A percentile compares a stretch with the other conserved stretches of the same genome.
phyloP scores from a whole-genome alignment of 768 basidiomycete species.

The Lactarius hengduanensis region DNA sequence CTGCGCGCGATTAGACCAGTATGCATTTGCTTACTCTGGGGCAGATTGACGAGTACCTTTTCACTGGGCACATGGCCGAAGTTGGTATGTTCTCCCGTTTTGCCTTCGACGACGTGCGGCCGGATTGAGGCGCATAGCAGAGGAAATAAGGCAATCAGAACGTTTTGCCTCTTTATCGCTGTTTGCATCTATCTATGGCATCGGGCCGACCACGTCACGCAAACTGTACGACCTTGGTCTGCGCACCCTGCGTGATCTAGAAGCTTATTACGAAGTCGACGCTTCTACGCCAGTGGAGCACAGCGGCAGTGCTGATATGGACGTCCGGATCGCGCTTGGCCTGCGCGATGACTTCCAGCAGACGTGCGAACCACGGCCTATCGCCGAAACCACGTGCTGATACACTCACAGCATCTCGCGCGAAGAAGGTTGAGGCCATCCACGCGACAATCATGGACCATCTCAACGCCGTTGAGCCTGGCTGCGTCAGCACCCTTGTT shows the following conservation, averaged over 20 bases:
- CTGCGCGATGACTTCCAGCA: conserved; percentile 56
- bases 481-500: conserved; percentile 71
- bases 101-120: neutral
- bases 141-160: conserved; percentile 43
- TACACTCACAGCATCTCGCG: conserved; percentile 58
- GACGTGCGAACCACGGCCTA: conserved; percentile 37
- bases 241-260: conserved; percentile 67
- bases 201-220: conserved; percentile 70
- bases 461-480: conserved; percentile 57
- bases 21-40: neutral
- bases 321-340: conserved; percentile 56
- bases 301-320: conserved; percentile 27
- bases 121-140: conserved; percentile 37
- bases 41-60: conserved; percentile 64
- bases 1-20: neutral
- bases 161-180: conserved; percentile 56
- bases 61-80: conserved; percentile 56
- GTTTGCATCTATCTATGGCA: conserved; percentile 68
- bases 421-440: conserved; percentile 80
- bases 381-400: neutral
- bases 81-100: conserved; percentile 41
- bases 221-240: conserved; percentile 62
- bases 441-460: conserved; percentile 65
- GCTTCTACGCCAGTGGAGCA: conserved; percentile 26
- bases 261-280: conserved; percentile 57